Evolutionary conservation across 192 early-diverging fungal species (phyloP).

Genomic region (Coemansia interrupta): DNA sequence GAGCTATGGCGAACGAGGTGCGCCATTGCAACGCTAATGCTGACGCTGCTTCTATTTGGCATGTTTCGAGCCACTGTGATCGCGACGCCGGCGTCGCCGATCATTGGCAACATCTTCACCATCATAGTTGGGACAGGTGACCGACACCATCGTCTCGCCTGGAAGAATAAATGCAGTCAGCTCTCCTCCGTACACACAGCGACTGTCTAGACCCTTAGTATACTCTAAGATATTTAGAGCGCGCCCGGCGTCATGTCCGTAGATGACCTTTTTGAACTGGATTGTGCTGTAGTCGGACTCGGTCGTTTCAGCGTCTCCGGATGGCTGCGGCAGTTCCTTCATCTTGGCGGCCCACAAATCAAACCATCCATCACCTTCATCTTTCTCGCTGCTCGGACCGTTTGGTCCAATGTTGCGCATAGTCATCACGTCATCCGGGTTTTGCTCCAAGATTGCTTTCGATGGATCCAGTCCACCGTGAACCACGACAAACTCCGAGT

Average conservation of each 20-base stretch:
- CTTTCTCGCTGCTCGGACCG: constrained; percentile 14
- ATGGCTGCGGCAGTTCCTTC: constrained; percentile 40
- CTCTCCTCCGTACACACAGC: constrained; percentile 65
- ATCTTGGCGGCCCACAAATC: constrained; percentile 50
- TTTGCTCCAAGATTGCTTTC: constrained; percentile 50
- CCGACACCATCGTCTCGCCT: constrained; percentile 22
- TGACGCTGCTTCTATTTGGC: neutral
- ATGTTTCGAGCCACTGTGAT: neutral
- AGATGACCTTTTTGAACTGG: constrained; percentile 51
- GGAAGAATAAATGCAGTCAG: constrained; percentile 60
- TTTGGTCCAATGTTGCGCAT: constrained; percentile 47
- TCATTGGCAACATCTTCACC: constrained; percentile 2
- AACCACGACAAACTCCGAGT: constrained; percentile 57
- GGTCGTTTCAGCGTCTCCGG: constrained; percentile 10
- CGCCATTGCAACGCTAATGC: neutral
- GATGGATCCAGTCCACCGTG: constrained; percentile 65
- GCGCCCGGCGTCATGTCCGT: constrained; percentile 68
- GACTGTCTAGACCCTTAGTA: constrained; percentile 65
- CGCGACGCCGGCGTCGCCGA: constrained; percentile 9
- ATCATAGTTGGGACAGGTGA: constrained; percentile 23
- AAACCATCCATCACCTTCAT: constrained; percentile 31
- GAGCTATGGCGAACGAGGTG: too few species aligned
- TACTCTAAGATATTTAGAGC: constrained; percentile 55
- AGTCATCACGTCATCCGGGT: constrained; percentile 59
- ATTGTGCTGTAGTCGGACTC: constrained; percentile 23